phyloP scores from a whole-genome alignment of 2,329 filamentous ascomycete genomes.

The Paraconiothyrium sp. region DNA sequence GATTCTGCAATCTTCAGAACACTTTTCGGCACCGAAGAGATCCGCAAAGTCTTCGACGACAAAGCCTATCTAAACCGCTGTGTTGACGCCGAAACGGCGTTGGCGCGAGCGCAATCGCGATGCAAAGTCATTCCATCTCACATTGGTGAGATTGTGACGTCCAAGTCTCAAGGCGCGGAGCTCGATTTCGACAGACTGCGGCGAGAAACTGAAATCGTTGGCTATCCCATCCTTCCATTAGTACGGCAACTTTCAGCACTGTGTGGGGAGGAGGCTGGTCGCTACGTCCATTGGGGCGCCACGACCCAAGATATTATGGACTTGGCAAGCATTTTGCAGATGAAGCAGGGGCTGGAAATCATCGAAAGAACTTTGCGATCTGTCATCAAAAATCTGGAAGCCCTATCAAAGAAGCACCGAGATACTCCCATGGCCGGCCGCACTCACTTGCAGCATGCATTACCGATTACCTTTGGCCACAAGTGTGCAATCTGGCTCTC shows the following conservation, averaged over 20 bases:
- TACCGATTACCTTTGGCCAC: conserved; percentile 67
- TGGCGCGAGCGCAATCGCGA: conserved; percentile 61
- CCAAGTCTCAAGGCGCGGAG: conserved; percentile 40
- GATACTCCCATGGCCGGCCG: conserved; percentile 67
- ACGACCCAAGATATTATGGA: conserved; percentile 71
- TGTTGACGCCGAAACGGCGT: conserved; percentile 62
- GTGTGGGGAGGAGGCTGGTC: conserved; percentile 47
- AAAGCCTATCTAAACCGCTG: conserved; percentile 60
- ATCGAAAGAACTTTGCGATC: conserved; percentile 57
- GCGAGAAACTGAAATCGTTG: conserved; percentile 62
- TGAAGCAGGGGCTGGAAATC: conserved; percentile 60
- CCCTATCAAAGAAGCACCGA: conserved; percentile 57
- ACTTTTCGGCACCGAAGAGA: conserved; percentile 62
- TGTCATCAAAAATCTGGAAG: conserved; percentile 55
- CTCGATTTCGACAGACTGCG: conserved; percentile 57
- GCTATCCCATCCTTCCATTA: conserved; percentile 63
- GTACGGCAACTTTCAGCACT: conserved; percentile 58
- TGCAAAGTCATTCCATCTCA: conserved; percentile 59
- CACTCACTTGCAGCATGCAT: conserved; percentile 66
- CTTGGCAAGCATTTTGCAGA: conserved; percentile 62
- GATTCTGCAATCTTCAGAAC: conserved; percentile 63
- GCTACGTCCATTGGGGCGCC: conserved; percentile 67
- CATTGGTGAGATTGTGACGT: conserved; percentile 44
- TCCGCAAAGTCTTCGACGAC: conserved; percentile 62
- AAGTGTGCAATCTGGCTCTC: conserved; percentile 66